A percentile compares a stretch with the other conserved stretches of the same genome.
phyloP scores from a whole-genome alignment of 2,329 filamentous ascomycete species.

The Epichloe sp. region DNA sequence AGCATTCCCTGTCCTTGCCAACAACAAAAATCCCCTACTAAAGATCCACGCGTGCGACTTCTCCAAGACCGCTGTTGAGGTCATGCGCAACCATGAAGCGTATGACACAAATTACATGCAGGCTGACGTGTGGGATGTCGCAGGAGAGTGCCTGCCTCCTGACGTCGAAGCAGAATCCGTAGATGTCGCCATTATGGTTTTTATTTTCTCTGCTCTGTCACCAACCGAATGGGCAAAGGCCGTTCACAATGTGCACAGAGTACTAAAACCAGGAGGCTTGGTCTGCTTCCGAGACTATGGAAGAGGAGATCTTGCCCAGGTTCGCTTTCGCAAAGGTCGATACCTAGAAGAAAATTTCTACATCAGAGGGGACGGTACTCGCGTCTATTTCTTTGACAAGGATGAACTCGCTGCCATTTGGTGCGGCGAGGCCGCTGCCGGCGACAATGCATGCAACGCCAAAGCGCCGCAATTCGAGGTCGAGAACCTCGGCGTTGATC shows the following conservation, averaged over 20 bases:
- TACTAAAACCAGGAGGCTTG: conserved; percentile 85
- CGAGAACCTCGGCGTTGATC: conserved; percentile 69
- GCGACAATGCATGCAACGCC: conserved; percentile 14
- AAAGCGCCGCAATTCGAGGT: conserved; percentile 47
- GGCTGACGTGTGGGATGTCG: conserved; percentile 91
- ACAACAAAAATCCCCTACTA: conserved; percentile 70
- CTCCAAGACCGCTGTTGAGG: conserved; percentile 84
- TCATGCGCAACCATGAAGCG: conserved; percentile 69
- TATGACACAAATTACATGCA: conserved; percentile 63
- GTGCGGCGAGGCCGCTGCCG: conserved; percentile 32
- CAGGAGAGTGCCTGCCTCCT: conserved; percentile 60
- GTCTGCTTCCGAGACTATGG: conserved; percentile 96
- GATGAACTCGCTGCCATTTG: conserved; percentile 73
- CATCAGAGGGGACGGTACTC: conserved; percentile 83
- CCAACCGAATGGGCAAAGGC: conserved; percentile 75
- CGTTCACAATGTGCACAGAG: conserved; percentile 63
- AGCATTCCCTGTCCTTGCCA: conserved; percentile 76
- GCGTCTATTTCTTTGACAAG: conserved; percentile 93
- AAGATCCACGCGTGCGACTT: conserved; percentile 93
- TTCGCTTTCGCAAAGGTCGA: conserved; percentile 89
- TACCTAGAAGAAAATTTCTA: conserved; percentile 98
- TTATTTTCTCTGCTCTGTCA: conserved; percentile 88
- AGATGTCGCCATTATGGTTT: conserved; percentile 87
- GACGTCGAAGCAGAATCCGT: conserved; percentile 66
- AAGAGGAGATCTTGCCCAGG: conserved; percentile 86